These are phyloP conservation scores for Theobroma grandiflorum DNA, from an alignment of 441 rosid genomes.

Conservation along the genomic window DNA sequence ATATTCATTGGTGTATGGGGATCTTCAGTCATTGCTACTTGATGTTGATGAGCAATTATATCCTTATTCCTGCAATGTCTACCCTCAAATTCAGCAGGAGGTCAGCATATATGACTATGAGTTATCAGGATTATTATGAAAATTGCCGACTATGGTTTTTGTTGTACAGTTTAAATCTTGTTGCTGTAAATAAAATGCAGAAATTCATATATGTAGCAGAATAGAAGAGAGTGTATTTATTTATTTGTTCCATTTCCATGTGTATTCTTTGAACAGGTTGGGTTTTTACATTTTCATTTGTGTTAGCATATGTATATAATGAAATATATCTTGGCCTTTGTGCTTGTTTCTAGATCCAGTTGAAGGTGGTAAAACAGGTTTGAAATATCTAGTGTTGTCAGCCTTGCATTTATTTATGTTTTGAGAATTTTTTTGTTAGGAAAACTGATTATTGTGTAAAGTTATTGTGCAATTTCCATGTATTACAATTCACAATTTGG, in stretches of 20 bases:
- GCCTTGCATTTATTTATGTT: background rate
- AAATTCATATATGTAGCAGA: background rate
- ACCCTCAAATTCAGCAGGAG: constrained; percentile 36
- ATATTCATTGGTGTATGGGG: background rate
- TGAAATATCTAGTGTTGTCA: no score
- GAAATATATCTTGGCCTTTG: no score
- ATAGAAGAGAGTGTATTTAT: background rate
- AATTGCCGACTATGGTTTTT: background rate
- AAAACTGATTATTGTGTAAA: background rate
- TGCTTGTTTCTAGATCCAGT: no score
- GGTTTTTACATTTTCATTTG: background rate
- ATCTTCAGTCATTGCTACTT: constrained; percentile 35
- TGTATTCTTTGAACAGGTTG: background rate
- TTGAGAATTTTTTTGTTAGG: background rate
- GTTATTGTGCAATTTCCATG: background rate
- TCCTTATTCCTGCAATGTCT: constrained; percentile 21
- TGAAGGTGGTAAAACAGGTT: no score
- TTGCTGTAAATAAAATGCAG: background rate
- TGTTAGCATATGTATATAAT: background rate
- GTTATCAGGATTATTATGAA: constrained; percentile 37
- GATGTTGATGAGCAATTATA: constrained; percentile 22
- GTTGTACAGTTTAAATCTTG: background rate
- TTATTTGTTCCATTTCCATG: background rate
- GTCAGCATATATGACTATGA: constrained; percentile 52
- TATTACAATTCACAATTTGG: no score